A percentile compares a stretch with the other conserved stretches of the same genome.
These are phyloP conservation scores for Neonectria ditissima DNA, from an alignment of 2,329 filamentous ascomycete genomes.

Conservation along the genomic window DNA sequence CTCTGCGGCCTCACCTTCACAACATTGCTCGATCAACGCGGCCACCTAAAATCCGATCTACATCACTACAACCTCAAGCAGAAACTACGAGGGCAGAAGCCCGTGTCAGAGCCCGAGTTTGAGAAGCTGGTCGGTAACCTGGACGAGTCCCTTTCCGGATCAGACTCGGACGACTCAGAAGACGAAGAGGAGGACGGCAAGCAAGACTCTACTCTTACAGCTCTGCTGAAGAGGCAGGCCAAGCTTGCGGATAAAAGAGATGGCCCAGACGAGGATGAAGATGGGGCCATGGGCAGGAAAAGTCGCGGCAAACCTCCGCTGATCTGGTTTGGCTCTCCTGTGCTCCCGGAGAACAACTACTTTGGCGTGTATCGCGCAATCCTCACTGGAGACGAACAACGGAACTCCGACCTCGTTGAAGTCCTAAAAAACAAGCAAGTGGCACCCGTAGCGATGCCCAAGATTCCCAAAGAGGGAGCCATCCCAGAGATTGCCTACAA, in stretches of 20 bases:
- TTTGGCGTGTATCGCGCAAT: constrained; percentile 89
- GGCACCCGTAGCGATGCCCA: constrained; percentile 66
- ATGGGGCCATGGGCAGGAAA: constrained; percentile 57
- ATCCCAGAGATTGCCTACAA: constrained; percentile 68
- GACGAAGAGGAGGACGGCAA: constrained; percentile 68
- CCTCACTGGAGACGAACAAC: constrained; percentile 78
- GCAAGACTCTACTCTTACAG: constrained; percentile 78
- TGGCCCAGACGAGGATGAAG: constrained; percentile 60
- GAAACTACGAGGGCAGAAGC: constrained; percentile 78
- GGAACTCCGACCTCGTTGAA: constrained; percentile 71
- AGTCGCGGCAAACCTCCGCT: constrained; percentile 78
- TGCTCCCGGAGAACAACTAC: constrained; percentile 80
- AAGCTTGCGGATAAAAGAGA: constrained; percentile 69
- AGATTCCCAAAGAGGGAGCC: constrained; percentile 68
- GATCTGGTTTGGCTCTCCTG: constrained; percentile 85
- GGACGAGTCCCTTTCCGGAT: constrained; percentile 93
- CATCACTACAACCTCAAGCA: constrained; percentile 97
- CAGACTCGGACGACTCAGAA: constrained; percentile 78
- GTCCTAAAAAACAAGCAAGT: constrained; percentile 83
- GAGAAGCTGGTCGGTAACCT: constrained; percentile 86
- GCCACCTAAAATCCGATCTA: constrained; percentile 89
- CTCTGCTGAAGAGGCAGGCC: constrained; percentile 85
- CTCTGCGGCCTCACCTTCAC: constrained; percentile 81
- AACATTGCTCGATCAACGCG: constrained; percentile 82
- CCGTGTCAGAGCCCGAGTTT: constrained; percentile 86